These are phyloP conservation scores for Ceratobasidium sp. DNA, from an alignment of 1,284 basidiomycete genomes.

Conservation along the genomic window DNA sequence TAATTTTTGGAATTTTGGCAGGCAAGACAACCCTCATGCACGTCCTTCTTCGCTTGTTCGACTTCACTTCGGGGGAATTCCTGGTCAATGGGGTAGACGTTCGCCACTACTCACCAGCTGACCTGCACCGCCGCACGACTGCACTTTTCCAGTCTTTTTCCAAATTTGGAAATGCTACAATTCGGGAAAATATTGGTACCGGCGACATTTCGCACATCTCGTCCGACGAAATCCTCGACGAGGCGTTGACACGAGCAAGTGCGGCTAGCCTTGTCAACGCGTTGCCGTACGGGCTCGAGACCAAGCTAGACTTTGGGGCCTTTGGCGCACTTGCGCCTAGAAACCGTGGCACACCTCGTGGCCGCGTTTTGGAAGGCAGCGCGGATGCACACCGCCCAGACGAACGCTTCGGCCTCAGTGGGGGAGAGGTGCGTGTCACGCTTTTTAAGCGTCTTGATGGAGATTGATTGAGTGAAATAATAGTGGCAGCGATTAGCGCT, in stretches of 20 bases:
- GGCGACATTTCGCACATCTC: constrained; percentile 65
- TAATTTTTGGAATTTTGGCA: constrained; percentile 53
- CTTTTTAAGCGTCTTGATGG: constrained; percentile 17
- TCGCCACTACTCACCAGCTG: constrained; percentile 69
- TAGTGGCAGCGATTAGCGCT: constrained; percentile 90
- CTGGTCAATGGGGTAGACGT: constrained; percentile 76
- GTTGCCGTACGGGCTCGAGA: constrained; percentile 75
- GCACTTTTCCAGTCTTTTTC: constrained; percentile 88
- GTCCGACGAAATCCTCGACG: constrained; percentile 62
- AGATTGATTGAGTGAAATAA: constrained; percentile 28
- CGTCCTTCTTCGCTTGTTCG: constrained; percentile 78
- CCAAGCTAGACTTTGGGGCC: constrained; percentile 71
- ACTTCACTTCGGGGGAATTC: constrained; percentile 74
- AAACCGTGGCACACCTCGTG: constrained; percentile 30
- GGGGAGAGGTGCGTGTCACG: constrained; percentile 31
- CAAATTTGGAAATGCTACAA: constrained; percentile 73
- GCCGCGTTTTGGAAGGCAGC: constrained; percentile 18
- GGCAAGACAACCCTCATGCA: constrained; percentile 87
- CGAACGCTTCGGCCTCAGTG: constrained; percentile 34
- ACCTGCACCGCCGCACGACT: constrained; percentile 77
- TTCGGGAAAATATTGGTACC: constrained; percentile 82
- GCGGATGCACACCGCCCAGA: constrained; percentile 19
- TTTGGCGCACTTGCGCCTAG: constrained; percentile 56
- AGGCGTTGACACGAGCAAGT: constrained; percentile 73
- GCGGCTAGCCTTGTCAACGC: constrained; percentile 71